A percentile compares a stretch with the other conserved stretches of the same genome.
Evolutionary conservation across 768 basidiomycete genomes (phyloP).

Genomic region (Pholiota microspora): DNA sequence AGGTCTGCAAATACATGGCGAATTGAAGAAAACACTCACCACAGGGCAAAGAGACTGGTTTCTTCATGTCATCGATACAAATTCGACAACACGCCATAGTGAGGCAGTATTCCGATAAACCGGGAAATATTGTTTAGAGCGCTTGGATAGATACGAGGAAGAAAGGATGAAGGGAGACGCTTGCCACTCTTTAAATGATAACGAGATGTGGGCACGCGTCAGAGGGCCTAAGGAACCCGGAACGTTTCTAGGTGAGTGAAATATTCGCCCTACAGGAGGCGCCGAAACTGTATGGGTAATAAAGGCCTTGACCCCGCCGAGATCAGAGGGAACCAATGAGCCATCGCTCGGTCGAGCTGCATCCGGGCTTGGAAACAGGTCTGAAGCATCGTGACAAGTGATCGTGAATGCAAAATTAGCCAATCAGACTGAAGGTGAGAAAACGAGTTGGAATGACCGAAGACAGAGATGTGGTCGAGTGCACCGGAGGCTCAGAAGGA

Average conservation of each 20-base stretch:
- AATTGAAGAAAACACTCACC: conserved; percentile 37
- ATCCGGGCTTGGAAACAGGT: conserved; percentile 18
- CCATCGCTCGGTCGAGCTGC: conserved; percentile 21
- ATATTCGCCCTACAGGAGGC: conserved; percentile 13
- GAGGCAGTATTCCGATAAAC: conserved; percentile 7
- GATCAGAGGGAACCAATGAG: conserved; percentile 10
- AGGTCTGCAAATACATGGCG: not conserved
- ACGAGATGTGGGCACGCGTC: conserved; percentile 1
- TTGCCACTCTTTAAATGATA: conserved; percentile 8
- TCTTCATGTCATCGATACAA: conserved; percentile 53
- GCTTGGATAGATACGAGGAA: conserved; percentile 2
- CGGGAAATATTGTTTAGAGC: conserved; percentile 11
- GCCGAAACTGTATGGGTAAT: conserved; percentile 13
- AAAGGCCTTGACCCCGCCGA: conserved; percentile 17
- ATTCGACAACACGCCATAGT: conserved; percentile 54
- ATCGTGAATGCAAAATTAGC: conserved; percentile 5
- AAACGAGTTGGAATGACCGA: conserved; percentile 1
- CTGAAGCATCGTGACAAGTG: conserved; percentile 13
- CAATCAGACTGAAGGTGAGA: conserved; percentile 11
- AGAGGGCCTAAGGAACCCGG: conserved; percentile 7
- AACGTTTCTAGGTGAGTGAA: conserved; percentile 12
- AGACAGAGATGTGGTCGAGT: conserved; percentile 17
- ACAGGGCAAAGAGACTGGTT: conserved; percentile 61
- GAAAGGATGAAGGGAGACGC: not conserved
- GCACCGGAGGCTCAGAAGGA: conserved; percentile 32